phyloP scores from a whole-genome alignment of 2,329 filamentous ascomycete species.

The Aspergillus glaucus region DNA sequence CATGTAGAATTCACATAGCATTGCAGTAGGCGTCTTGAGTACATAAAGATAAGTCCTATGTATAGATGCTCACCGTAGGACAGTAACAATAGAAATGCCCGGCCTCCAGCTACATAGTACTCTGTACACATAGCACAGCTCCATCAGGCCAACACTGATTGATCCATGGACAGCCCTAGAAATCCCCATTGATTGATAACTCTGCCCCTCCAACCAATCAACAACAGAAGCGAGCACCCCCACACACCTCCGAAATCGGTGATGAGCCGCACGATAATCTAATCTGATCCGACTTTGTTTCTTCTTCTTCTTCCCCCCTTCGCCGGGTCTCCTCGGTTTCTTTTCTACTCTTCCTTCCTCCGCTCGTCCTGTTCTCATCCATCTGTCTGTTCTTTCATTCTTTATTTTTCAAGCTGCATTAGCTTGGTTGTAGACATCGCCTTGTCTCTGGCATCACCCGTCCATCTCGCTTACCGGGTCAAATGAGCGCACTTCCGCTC shows the following conservation, averaged over 20 bases:
- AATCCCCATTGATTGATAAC: slow-evolving; percentile 13
- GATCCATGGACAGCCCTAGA: background rate
- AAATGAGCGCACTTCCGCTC: slow-evolving; percentile 29
- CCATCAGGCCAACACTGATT: background rate
- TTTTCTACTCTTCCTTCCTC: slow-evolving; percentile 1
- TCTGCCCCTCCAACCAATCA: slow-evolving; percentile 2
- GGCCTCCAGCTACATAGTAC: background rate
- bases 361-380: slow-evolving; percentile 1
- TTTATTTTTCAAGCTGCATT: background rate
- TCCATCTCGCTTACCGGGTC: slow-evolving; percentile 24
- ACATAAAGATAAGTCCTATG: too few relatives aligned
- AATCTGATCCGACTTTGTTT: slow-evolving; percentile 26
- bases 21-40: too few relatives aligned
- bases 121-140: background rate
- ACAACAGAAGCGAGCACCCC: background rate
- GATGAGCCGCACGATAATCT: slow-evolving; percentile 23
- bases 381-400: background rate
- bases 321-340: background rate
- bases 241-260: slow-evolving; percentile 16
- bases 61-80: too few relatives aligned
- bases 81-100: too few relatives aligned
- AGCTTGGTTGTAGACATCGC: too few relatives aligned
- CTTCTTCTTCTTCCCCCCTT: slow-evolving; percentile 3
- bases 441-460: background rate
- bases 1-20: too few relatives aligned